A percentile compares a stretch with the other conserved stretches of the same genome.
phyloP scores from a whole-genome alignment of 495 filamentous ascomycete species.

The Chlorociboria aeruginascens region DNA sequence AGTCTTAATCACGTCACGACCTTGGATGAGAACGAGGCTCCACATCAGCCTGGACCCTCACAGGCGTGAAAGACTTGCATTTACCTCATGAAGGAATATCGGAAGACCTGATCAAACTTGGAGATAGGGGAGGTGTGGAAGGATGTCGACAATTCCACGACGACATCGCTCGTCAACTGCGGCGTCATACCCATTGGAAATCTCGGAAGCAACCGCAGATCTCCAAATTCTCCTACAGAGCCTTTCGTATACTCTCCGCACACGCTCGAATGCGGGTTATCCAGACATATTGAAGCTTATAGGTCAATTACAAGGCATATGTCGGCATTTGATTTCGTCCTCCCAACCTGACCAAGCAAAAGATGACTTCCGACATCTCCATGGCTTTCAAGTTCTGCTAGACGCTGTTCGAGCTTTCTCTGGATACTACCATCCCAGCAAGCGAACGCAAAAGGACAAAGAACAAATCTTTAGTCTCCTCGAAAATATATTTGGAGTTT shows the following conservation, averaged over 20 bases:
- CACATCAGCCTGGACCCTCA: conserved; percentile 23
- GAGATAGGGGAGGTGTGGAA: conserved; percentile 11
- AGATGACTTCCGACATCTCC: conserved; percentile 74
- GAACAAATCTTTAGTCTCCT: conserved; percentile 54
- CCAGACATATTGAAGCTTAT: conserved; percentile 30
- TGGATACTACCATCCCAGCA: conserved; percentile 57
- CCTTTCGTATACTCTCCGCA: conserved; percentile 23
- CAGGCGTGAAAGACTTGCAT: conserved; percentile 6
- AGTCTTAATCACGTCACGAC: not conserved
- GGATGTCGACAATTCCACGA: conserved; percentile 36
- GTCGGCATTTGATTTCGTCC: conserved; percentile 35
- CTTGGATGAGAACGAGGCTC: conserved; percentile 23
- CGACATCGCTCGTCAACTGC: conserved; percentile 53
- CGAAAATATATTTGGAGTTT: conserved; percentile 53
- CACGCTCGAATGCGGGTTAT: conserved; percentile 20
- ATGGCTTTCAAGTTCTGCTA: conserved; percentile 68
- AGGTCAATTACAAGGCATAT: conserved; percentile 29
- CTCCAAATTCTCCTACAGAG: conserved; percentile 46
- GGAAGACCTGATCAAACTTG: not conserved
- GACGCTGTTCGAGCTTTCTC: conserved; percentile 54
- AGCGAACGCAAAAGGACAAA: conserved; percentile 45
- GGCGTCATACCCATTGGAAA: conserved; percentile 37
- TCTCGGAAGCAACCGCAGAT: conserved; percentile 45
- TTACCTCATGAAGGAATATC: conserved; percentile 11
- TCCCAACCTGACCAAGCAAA: conserved; percentile 33